phyloP scores from a whole-genome alignment of 2,329 filamentous ascomycete species.

The Bipolaris bicolor region DNA sequence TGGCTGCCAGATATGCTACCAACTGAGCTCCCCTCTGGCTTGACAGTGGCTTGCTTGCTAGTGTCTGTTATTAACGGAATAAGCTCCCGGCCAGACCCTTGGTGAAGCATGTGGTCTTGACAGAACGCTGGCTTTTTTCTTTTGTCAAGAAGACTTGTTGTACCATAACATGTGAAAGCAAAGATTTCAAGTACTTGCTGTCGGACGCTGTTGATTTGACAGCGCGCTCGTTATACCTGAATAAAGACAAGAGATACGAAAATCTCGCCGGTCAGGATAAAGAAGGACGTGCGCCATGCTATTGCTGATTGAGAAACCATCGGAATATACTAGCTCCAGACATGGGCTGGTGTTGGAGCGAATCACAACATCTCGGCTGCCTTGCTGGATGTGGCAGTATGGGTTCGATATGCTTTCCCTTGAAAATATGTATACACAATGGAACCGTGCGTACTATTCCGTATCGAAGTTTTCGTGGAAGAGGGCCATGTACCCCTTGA shows the following conservation, averaged over 20 bases:
- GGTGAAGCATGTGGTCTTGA: too few species aligned
- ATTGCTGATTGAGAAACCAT: not conserved
- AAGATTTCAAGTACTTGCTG: too few species aligned
- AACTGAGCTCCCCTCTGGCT: too few species aligned
- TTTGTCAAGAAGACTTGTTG: too few species aligned
- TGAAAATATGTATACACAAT: not conserved
- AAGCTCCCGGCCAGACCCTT: too few species aligned
- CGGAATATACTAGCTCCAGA: not conserved
- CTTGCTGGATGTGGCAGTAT: not conserved
- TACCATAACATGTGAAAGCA: too few species aligned
- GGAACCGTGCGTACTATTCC: not conserved
- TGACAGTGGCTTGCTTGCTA: too few species aligned
- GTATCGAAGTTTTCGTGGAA: not conserved
- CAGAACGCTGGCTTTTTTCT: too few species aligned
- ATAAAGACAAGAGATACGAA: not conserved
- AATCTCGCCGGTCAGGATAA: not conserved
- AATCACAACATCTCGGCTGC: not conserved
- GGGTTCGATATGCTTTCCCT: not conserved
- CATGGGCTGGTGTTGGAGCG: not conserved
- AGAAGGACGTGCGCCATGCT: not conserved
- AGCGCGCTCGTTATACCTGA: not conserved
- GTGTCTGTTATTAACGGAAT: too few species aligned
- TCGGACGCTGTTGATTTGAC: not conserved
- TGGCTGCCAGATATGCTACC: too few species aligned
- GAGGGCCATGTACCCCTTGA: not conserved